These are phyloP conservation scores for Fusarium miscanthi DNA, from an alignment of 2,329 filamentous ascomycete species.

Conservation along the genomic window DNA sequence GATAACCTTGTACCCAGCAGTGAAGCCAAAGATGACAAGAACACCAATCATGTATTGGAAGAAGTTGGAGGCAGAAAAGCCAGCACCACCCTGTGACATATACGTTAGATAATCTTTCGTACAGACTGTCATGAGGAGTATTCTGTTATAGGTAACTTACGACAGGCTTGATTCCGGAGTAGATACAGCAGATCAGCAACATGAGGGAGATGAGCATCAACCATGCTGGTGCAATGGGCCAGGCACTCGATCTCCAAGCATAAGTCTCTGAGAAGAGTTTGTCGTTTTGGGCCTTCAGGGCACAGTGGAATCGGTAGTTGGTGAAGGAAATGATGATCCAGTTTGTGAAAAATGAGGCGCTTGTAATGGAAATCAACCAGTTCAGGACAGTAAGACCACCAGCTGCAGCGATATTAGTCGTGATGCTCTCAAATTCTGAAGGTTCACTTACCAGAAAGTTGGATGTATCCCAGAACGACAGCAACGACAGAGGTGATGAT, in stretches of 20 bases:
- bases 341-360: slow-evolving; percentile 33
- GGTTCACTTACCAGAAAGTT: slow-evolving; percentile 3
- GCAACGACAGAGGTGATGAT: slow-evolving; percentile 8
- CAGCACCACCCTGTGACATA: neutral
- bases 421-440: neutral
- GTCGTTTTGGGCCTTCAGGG: slow-evolving; percentile 24
- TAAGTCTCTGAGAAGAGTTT: slow-evolving; percentile 27
- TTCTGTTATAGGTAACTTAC: neutral
- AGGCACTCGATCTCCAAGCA: slow-evolving; percentile 23
- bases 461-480: slow-evolving; percentile 24
- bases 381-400: slow-evolving; percentile 23
- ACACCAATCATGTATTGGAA: slow-evolving; percentile 7
- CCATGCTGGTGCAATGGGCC: slow-evolving; percentile 18
- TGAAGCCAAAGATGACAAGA: slow-evolving; percentile 35
- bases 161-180: slow-evolving; percentile 6
- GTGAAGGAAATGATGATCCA: slow-evolving; percentile 37
- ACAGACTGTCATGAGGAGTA: neutral
- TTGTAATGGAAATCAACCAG: slow-evolving; percentile 35
- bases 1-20: slow-evolving; percentile 32
- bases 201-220: slow-evolving; percentile 18
- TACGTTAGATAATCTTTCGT: rapidly evolving
- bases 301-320: slow-evolving; percentile 29
- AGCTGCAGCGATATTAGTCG: neutral
- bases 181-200: slow-evolving; percentile 14
- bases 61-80: neutral